Base-by-base conservation (phyloP, 2,329 filamentous ascomycete genomes). In the Fusarium palustre region DNA sequence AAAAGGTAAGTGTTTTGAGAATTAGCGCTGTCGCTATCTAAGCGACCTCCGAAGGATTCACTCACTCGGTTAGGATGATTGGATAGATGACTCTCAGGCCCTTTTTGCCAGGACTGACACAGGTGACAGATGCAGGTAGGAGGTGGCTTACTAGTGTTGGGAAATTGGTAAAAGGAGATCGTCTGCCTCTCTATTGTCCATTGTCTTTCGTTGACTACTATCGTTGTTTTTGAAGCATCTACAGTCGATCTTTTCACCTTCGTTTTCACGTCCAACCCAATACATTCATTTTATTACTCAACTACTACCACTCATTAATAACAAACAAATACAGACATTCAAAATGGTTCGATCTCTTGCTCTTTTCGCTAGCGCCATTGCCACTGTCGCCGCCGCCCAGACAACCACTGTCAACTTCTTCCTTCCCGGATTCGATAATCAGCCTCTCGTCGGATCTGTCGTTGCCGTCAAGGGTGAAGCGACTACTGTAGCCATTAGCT, bases 401-500 rank as follows among this genome's bases (percentile, higher is more conserved):
- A 74, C 73, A 31, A 74, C 74, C 47, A 74, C 73, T 8, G 69
- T 78, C 50, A 61, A 63, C 41, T 59, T 80, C 45, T 57, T 79
- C 30, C 62, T 79, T 43, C 74, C 75, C 30, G 42, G 67, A 39
- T 67, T 59, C 46, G 73, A 76, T 46, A 7, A 65, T 13, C 61
- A 73, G 20, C 43, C 53, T 12, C 48, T 77, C 15, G 71, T 71
- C 10, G 79, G 72, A 33, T 79, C 78, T n/a, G 66, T 80, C 53
- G 47, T 79, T 41, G 68, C 64, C 10, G 77, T 66, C 59, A 72
- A 74, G 34, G 53, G 45, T 12, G 62, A 49, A 11, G 72, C 74
- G 46, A 80, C 79, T 2, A 81, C 79, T 4, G 71, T 75, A 46
- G 69, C 67, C 46, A 45, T 79, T 24, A 57, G 57, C 25, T 81